Conservation (phyloP, 129 eudicot genomes). For the Helichrysum umbraculigerum region DNA sequence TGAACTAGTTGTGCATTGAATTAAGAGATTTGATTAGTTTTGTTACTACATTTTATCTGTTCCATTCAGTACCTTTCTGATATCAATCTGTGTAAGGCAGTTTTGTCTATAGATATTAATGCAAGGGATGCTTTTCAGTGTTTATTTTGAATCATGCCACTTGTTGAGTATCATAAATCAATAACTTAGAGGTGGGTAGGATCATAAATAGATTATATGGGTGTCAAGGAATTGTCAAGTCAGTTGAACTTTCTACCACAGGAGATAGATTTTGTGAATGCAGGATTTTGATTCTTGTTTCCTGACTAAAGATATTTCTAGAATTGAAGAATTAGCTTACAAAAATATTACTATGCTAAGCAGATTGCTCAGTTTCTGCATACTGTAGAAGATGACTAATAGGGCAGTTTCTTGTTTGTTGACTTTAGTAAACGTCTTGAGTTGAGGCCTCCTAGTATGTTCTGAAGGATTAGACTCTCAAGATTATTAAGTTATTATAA, state of each 20-base stretch:
- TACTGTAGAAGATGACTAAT: slow-evolving; percentile 10
- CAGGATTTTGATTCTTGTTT: slow-evolving; percentile 11
- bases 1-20: slow-evolving; percentile 34
- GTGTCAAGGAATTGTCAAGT: slow-evolving; percentile 21
- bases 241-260: slow-evolving; percentile 13
- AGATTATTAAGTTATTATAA: background rate
- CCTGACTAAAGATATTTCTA: slow-evolving; percentile 2
- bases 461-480: slow-evolving; percentile 23
- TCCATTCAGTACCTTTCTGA: slow-evolving; percentile 32
- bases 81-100: slow-evolving; percentile 34
- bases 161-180: slow-evolving; percentile 34
- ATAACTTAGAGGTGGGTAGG: slow-evolving; percentile 43
- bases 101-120: slow-evolving; percentile 32
- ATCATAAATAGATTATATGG: slow-evolving; percentile 34
- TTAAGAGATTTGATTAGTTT: slow-evolving; percentile 35
- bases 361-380: background rate
- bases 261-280: slow-evolving; percentile 12
- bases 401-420: slow-evolving; percentile 27
- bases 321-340: background rate
- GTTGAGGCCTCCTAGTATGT: slow-evolving; percentile 14
- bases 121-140: slow-evolving; percentile 34
- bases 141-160: slow-evolving; percentile 34
- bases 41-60: slow-evolving; percentile 25
- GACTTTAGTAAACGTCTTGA: slow-evolving; percentile 26
- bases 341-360: background rate